Evolutionary conservation across 1,284 basidiomycete genomes (phyloP).

Genomic region (Trametes sp.): DNA sequence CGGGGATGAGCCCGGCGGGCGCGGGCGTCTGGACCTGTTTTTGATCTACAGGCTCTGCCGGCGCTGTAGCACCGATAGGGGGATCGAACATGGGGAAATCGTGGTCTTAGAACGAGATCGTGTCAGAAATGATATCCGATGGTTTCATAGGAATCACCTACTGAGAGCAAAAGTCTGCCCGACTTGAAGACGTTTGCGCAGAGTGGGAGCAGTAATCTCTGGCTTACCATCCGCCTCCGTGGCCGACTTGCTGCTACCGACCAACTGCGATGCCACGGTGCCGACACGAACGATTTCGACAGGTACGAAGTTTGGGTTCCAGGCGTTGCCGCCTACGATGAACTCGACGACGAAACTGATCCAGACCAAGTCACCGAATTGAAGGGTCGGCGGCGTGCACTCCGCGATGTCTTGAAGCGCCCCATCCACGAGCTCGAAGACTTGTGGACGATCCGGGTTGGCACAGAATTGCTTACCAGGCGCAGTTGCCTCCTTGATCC

Average conservation of each 20-base stretch:
- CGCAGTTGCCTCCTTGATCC: neutral
- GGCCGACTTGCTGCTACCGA: neutral
- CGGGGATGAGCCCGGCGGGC: neutral
- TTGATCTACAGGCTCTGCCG: too few relatives aligned
- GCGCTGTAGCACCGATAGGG: neutral
- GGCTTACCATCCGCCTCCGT: neutral
- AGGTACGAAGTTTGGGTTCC: neutral
- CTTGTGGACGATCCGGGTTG: neutral
- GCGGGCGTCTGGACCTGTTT: too few relatives aligned
- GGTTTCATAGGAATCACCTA: neutral
- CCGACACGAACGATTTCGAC: neutral
- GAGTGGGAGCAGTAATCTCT: neutral
- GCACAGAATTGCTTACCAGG: neutral
- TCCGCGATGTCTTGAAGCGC: neutral
- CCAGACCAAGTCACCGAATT: neutral
- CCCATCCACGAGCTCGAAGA: neutral
- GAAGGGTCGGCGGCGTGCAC: neutral
- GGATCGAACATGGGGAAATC: neutral
- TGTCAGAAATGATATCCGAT: neutral
- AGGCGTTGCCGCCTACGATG: neutral
- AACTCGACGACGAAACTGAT: neutral
- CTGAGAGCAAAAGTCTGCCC: neutral
- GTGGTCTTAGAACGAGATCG: neutral
- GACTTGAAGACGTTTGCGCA: neutral
- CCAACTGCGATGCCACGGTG: neutral